Conservation (phyloP, 2,329 filamentous ascomycete species). For the Ilyonectria sp. region DNA sequence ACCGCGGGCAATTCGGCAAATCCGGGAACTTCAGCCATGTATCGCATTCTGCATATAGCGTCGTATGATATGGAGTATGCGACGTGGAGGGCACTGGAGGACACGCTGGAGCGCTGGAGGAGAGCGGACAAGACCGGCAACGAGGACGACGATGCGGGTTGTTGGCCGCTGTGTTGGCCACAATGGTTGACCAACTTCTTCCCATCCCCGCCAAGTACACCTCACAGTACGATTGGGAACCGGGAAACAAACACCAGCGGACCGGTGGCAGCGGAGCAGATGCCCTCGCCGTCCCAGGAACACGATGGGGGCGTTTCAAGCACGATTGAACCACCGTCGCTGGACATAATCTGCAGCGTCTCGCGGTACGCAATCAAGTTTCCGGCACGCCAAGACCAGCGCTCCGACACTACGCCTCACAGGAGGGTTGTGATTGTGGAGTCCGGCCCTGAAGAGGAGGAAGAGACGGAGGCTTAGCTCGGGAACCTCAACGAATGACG, state of each 20-base stretch:
- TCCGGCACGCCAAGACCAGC: not conserved
- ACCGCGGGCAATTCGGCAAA: not conserved
- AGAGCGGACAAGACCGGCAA: not conserved
- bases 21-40: not conserved
- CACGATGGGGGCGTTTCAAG: not conserved
- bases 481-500: not conserved
- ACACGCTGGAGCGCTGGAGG: not conserved
- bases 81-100: not conserved
- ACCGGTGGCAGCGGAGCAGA: not conserved
- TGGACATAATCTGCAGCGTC: not conserved
- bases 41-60: not conserved
- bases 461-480: not conserved
- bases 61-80: not conserved
- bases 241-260: not conserved
- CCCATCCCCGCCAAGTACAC: not conserved
- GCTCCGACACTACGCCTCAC: not conserved
- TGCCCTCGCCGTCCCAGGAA: not conserved
- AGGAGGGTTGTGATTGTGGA: not conserved
- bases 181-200: not conserved
- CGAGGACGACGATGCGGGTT: not conserved
- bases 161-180: not conserved
- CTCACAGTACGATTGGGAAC: not conserved
- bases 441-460: not conserved
- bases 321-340: not conserved
- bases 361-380: conserved; percentile 14